Conservation (phyloP, 768 basidiomycete species). For the Sarcodon sp. region DNA sequence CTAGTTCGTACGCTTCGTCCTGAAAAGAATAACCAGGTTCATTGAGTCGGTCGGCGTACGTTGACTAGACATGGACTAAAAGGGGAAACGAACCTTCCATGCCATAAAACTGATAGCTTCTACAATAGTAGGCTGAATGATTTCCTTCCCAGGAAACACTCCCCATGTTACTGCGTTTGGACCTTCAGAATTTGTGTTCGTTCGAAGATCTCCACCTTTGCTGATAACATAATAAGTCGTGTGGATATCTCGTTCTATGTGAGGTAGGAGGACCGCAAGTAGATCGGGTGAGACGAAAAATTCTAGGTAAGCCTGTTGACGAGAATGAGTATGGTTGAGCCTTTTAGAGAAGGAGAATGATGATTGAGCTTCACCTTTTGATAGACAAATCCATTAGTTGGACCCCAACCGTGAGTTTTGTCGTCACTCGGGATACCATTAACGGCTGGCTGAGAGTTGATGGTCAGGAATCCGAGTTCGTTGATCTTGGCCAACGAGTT, state of each 20-base stretch:
- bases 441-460: slow-evolving; percentile 95
- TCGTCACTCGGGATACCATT: slow-evolving; percentile 82
- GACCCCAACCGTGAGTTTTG: slow-evolving; percentile 86
- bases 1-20: slow-evolving; percentile 94
- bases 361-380: slow-evolving; percentile 52
- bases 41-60: background rate
- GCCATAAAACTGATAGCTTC: slow-evolving; percentile 98
- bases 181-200: slow-evolving; percentile 90
- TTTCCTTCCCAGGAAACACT: slow-evolving; percentile 94
- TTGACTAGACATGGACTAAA: background rate
- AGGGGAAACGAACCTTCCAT: slow-evolving; percentile 60
- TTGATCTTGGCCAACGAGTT: slow-evolving; percentile 77
- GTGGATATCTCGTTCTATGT: slow-evolving; percentile 77
- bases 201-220: slow-evolving; percentile 85
- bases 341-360: background rate
- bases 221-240: slow-evolving; percentile 98
- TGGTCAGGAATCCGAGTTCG: slow-evolving; percentile 85
- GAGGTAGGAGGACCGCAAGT: slow-evolving; percentile 56
- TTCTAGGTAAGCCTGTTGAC: slow-evolving; percentile 77
- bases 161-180: slow-evolving; percentile 99
- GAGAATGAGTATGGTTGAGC: slow-evolving; percentile 1
- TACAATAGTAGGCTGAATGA: slow-evolving; percentile 91
- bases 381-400: slow-evolving; percentile 86
- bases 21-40: slow-evolving; percentile 16
- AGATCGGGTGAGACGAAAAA: slow-evolving; percentile 81